Percentiles rank a stretch among this genome's conserved stretches.
phyloP scores from a whole-genome alignment of 2,329 filamentous ascomycete genomes.

The Pyrenochaeta sp. region DNA sequence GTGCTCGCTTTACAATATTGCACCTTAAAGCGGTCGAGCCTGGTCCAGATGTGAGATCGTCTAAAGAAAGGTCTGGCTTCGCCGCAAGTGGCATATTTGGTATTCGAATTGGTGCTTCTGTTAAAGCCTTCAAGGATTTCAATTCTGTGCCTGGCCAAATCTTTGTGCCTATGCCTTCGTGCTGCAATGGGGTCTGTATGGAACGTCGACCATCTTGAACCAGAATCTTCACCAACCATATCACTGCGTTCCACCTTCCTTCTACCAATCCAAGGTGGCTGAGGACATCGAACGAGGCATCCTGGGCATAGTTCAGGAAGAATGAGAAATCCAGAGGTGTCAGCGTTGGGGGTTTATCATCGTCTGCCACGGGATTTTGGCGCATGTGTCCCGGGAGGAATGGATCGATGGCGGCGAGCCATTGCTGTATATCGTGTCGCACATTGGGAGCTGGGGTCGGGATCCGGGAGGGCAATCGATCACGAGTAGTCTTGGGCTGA shows the following conservation, averaged over 20 bases:
- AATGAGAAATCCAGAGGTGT: constrained; percentile 37
- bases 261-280: constrained; percentile 49
- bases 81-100: constrained; percentile 18
- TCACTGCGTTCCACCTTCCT: constrained; percentile 52
- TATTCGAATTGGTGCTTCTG: constrained; percentile 30
- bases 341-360: constrained; percentile 21
- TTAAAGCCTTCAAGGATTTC: constrained; percentile 31
- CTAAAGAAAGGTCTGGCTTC: constrained; percentile 25
- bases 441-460: constrained; percentile 25
- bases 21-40: constrained; percentile 30
- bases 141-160: constrained; percentile 22
- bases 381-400: constrained; percentile 47
- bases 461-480: constrained; percentile 22
- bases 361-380: constrained; percentile 5
- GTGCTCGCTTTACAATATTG: constrained; percentile 39
- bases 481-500: constrained; percentile 13
- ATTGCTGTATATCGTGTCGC: constrained; percentile 38
- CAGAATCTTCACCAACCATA: constrained; percentile 56
- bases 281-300: constrained; percentile 49
- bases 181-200: constrained; percentile 9
- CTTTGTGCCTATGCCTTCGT: constrained; percentile 24
- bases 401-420: constrained; percentile 46
- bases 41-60: constrained; percentile 34
- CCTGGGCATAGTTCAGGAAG: constrained; percentile 35
- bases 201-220: constrained; percentile 41